Evolutionary conservation across 148 eudicot genomes (phyloP), one percentile per base, ranked within the genome.

Genomic region (Chenopodium berlandieri): DNA sequence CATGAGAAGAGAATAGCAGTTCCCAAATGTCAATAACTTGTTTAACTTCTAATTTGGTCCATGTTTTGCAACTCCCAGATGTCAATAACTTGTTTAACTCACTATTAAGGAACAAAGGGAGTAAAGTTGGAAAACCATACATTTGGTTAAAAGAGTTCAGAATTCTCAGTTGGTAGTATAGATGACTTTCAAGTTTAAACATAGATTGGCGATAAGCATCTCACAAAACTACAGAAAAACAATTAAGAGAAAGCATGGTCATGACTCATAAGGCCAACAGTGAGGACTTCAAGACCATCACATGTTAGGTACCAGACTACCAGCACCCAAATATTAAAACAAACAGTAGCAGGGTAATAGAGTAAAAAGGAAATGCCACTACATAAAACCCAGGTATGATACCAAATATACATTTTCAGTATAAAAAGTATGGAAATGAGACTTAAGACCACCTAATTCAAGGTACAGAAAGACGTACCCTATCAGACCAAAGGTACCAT

Each of bases 401-500:
- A 65, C 31, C 14, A 22, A 78, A 66, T 25, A 46, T 20, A 52
- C 69, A 67, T n/a, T 25, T 48, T 48, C 11, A 75, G 52, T 25
- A 67, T 4, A 20, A 67, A 44, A 58, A 54, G 32, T 7, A 83
- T 8, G 27, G 25, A 37, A 37, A 46, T 16, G 11, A 62, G 8
- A 60, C 19, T 31, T 11, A 48, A 34, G 19, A 78, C 34, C 34
- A 37, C 32, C 32, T 64, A 40, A 50, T 27, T 63, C 19, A 34
- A 7, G 34, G 76, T 44, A 37, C 52, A 79, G 56, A 63, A 44
- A 23, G 27, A 65, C 78, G n/a, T 84, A 73, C 80, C 65, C 54
- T 75, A 69, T 77, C 50, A 77, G 44, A 85, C 58, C 73, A 69
- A 70, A 31, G 62, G 71, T 78, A 78, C 52, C 71, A 58, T 30